A percentile compares a stretch with the other conserved stretches of the same genome.
Evolutionary conservation across 257 asterid genomes (phyloP).

Genomic region (Solanum bulbocastanum): DNA sequence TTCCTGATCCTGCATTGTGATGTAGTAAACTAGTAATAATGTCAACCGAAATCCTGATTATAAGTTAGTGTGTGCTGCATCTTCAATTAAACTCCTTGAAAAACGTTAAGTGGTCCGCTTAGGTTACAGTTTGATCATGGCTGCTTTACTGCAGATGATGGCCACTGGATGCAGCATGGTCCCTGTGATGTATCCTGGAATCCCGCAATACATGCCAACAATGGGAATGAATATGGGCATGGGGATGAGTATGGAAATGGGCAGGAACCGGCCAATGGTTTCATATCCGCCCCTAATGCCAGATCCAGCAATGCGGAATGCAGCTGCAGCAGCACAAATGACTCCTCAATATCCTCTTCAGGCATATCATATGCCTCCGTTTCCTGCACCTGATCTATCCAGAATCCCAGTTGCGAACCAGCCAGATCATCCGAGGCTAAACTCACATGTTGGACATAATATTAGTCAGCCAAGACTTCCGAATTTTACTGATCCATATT

Average conservation of each 20-base stretch:
- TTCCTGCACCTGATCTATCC: constrained; percentile 33
- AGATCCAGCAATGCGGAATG: constrained; percentile 32
- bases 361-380: constrained; percentile 37
- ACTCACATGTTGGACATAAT: constrained; percentile 4
- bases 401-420: constrained; percentile 23
- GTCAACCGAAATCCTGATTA: not conserved
- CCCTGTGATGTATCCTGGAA: constrained; percentile 34
- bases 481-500: constrained; percentile 12
- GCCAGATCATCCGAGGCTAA: constrained; percentile 8
- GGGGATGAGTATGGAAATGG: constrained; percentile 43
- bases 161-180: constrained; percentile 32
- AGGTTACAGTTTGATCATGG: not conserved
- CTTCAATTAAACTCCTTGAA: not conserved
- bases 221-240: constrained; percentile 19
- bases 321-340: constrained; percentile 37
- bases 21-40: not conserved
- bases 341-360: constrained; percentile 45
- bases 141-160: constrained; percentile 28
- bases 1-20: not conserved
- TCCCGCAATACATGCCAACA: constrained; percentile 23
- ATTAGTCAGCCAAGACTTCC: constrained; percentile 11
- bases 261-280: constrained; percentile 45
- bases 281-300: constrained; percentile 45
- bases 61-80: not conserved
- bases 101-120: not conserved